A percentile compares a stretch with the other conserved stretches of the same genome.
These are phyloP conservation scores for Magnusiomyces starmeri DNA, from an alignment of 1,139 yeast genomes.

Conservation along the genomic window DNA sequence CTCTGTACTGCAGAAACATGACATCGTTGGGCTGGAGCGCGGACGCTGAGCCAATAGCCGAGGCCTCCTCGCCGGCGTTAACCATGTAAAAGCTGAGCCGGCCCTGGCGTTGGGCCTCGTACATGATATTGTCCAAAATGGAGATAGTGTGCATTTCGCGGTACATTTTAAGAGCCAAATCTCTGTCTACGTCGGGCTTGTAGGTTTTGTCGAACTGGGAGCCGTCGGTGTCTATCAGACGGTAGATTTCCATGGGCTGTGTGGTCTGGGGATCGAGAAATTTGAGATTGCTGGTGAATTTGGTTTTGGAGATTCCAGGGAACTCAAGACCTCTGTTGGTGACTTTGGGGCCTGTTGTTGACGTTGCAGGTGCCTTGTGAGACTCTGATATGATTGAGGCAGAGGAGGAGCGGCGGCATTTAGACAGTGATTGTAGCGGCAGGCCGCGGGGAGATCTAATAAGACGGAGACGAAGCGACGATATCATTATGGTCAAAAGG, in stretches of 20 bases:
- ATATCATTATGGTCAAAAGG: background rate
- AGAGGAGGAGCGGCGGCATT: background rate
- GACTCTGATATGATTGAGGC: conserved; percentile 21
- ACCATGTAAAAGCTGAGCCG: conserved; percentile 35
- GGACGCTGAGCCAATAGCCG: conserved; percentile 34
- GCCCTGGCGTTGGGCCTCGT: conserved; percentile 36
- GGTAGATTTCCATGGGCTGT: conserved; percentile 28
- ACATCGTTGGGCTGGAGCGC: conserved; percentile 31
- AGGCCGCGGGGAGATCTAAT: background rate
- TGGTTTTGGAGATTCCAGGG: conserved; percentile 30
- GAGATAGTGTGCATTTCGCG: conserved; percentile 31
- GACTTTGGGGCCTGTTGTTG: conserved; percentile 14
- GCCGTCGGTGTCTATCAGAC: conserved; percentile 31
- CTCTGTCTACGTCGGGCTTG: conserved; percentile 25
- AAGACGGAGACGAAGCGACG: background rate
- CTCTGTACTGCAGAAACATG: conserved; percentile 33
- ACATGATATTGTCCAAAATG: conserved; percentile 32
- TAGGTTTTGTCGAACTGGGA: conserved; percentile 25
- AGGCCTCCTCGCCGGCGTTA: conserved; percentile 36
- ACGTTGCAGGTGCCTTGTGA: conserved; percentile 13
- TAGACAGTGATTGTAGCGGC: background rate
- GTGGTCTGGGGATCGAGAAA: conserved; percentile 24
- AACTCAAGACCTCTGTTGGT: conserved; percentile 28
- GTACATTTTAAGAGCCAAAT: conserved; percentile 29
- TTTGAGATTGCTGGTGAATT: conserved; percentile 24